A percentile compares a stretch with the other conserved stretches of the same genome.
phyloP scores from a whole-genome alignment of 1,284 basidiomycete species.

The Puccinia horiana region DNA sequence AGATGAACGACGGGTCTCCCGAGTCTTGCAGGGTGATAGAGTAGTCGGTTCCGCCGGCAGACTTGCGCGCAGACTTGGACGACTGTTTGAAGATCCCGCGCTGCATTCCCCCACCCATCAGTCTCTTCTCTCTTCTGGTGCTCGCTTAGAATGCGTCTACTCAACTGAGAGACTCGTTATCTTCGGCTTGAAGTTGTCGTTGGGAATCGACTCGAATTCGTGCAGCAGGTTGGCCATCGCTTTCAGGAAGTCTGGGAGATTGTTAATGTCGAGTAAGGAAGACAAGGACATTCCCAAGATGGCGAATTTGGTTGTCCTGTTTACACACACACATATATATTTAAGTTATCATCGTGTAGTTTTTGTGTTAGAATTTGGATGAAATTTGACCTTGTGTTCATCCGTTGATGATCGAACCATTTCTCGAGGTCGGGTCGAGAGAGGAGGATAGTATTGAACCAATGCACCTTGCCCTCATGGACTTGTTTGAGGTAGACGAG shows the following conservation, averaged over 20 bases:
- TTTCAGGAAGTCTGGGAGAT: slow-evolving; percentile 73
- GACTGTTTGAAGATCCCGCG: slow-evolving; percentile 62
- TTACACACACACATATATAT: no score
- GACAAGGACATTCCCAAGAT: slow-evolving; percentile 80
- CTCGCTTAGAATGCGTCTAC: neutral
- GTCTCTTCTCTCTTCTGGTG: no score
- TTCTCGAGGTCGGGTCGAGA: slow-evolving; percentile 71
- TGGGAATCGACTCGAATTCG: slow-evolving; percentile 76
- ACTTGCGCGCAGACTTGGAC: slow-evolving; percentile 64
- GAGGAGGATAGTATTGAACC: slow-evolving; percentile 83
- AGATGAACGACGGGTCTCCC: slow-evolving; percentile 70
- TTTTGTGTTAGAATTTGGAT: neutral
- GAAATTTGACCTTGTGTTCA: slow-evolving; percentile 69
- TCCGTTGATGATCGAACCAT: slow-evolving; percentile 70
- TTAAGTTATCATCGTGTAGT: no score
- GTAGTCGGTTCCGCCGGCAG: slow-evolving; percentile 67
- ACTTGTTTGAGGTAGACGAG: slow-evolving; percentile 78
- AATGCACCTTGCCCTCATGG: slow-evolving; percentile 74
- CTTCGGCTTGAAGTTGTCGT: slow-evolving; percentile 73
- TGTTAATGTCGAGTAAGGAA: slow-evolving; percentile 71
- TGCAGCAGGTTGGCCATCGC: slow-evolving; percentile 70
- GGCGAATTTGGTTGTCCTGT: slow-evolving; percentile 75
- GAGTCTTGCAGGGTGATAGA: slow-evolving; percentile 66
- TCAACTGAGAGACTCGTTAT: slow-evolving; percentile 64
- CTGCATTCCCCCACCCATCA: no score